Evolutionary conservation across 2,329 filamentous ascomycete species (phyloP).

Genomic region (Eutypella sp.): DNA sequence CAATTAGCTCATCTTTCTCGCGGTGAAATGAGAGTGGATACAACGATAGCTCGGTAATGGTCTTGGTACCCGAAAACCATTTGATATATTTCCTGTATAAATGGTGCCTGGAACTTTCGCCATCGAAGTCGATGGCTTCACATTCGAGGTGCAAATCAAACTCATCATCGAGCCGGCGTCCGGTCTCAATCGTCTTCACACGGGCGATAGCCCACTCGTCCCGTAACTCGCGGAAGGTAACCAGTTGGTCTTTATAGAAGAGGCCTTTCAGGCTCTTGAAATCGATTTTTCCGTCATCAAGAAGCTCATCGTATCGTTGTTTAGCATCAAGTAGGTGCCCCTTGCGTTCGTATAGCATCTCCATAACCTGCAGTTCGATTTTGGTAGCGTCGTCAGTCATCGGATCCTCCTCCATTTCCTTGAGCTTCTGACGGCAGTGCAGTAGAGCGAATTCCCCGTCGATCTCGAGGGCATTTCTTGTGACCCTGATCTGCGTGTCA

Average conservation of each 20-base stretch:
- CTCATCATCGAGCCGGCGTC: neutral
- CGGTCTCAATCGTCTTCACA: neutral
- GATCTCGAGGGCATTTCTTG: neutral
- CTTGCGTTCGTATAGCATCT: neutral
- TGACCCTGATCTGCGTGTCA: too few relatives aligned
- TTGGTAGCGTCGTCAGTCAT: neutral
- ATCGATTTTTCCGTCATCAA: neutral
- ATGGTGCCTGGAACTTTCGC: neutral
- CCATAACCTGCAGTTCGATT: neutral
- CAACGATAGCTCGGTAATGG: neutral
- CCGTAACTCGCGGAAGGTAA: neutral
- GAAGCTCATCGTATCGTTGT: neutral
- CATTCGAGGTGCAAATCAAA: neutral
- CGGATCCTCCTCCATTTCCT: neutral
- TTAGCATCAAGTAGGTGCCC: neutral
- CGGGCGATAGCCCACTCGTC: neutral
- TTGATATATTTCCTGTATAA: neutral
- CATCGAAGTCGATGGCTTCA: neutral
- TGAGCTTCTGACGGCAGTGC: neutral
- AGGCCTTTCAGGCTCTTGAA: neutral
- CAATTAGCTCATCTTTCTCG: neutral
- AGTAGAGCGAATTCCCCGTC: neutral
- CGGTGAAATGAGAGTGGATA: neutral
- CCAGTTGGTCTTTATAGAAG: neutral
- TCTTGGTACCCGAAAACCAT: neutral